Evolutionary conservation across 192 early-diverging fungal species (phyloP).

Genomic region (Radiomyces spectabilis): DNA sequence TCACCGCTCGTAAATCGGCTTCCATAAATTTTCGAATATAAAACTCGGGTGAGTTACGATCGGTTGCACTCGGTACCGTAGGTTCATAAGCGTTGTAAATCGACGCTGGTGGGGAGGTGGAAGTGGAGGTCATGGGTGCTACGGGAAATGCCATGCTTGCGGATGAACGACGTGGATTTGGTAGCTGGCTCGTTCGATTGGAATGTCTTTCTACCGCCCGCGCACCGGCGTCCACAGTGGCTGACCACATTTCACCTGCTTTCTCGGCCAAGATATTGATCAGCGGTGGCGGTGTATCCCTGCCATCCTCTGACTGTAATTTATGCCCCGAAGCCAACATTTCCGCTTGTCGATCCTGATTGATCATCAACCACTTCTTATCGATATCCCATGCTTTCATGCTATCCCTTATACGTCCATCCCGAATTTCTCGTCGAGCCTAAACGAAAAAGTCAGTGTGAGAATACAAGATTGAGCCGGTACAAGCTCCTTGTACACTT

Average conservation of each 20-base stretch:
- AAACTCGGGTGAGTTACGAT: constrained; percentile 47
- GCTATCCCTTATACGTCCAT: constrained; percentile 27
- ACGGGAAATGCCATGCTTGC: too few species aligned
- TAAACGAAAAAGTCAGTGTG: constrained; percentile 8
- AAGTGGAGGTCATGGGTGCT: neutral
- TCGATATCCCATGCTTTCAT: constrained; percentile 35
- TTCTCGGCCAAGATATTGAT: constrained; percentile 10
- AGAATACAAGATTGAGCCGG: neutral
- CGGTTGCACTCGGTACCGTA: constrained; percentile 1
- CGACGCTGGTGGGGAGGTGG: neutral
- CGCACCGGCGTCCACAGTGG: constrained; percentile 13
- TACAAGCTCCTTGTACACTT: constrained; percentile 3
- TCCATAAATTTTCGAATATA: constrained; percentile 44
- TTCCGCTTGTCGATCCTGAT: constrained; percentile 38
- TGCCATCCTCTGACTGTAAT: too few species aligned
- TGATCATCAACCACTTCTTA: constrained; percentile 51
- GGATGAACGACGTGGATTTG: too few species aligned
- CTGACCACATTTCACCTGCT: constrained; percentile 10
- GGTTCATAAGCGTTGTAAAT: neutral
- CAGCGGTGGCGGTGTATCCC: constrained; percentile 1
- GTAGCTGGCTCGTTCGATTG: neutral
- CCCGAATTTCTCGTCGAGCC: constrained; percentile 44
- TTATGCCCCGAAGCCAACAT: constrained; percentile 23
- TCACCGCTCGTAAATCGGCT: constrained; percentile 36
- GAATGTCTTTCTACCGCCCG: constrained; percentile 5